Conservation (phyloP, 2,329 filamentous ascomycete species). For the Fusarium pseudograminearum region DNA sequence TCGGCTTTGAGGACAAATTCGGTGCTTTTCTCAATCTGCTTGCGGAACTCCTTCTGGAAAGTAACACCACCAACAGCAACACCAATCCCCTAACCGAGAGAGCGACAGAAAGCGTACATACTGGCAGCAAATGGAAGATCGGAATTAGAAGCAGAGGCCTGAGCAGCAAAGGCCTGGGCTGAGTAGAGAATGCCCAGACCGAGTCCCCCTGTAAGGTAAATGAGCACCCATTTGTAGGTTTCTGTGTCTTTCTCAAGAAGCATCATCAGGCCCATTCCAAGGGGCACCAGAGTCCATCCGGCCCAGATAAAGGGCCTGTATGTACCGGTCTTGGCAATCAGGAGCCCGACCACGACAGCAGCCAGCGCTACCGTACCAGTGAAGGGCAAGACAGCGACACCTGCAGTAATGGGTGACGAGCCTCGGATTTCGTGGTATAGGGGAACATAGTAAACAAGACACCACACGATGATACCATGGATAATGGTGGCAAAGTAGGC, state of each 20-base stretch:
- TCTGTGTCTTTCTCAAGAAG: slow-evolving; percentile 63
- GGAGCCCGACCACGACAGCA: slow-evolving; percentile 65
- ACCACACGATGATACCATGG: slow-evolving; percentile 43
- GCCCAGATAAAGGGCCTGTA: slow-evolving; percentile 72
- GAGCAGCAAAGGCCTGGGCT: slow-evolving; percentile 70
- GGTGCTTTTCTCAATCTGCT: slow-evolving; percentile 61
- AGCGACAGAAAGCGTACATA: slow-evolving; percentile 72
- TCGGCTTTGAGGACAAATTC: slow-evolving; percentile 57
- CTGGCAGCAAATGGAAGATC: slow-evolving; percentile 64
- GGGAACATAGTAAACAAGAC: slow-evolving; percentile 40
- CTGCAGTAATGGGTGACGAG: slow-evolving; percentile 48
- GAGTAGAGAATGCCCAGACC: slow-evolving; percentile 75
- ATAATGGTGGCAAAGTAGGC: slow-evolving; percentile 42
- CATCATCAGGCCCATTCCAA: slow-evolving; percentile 69
- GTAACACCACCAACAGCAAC: slow-evolving; percentile 75
- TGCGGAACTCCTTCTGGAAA: slow-evolving; percentile 74
- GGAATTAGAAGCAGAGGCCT: slow-evolving; percentile 61
- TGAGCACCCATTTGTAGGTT: slow-evolving; percentile 68
- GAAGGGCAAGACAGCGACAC: slow-evolving; percentile 67
- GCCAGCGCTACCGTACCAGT: slow-evolving; percentile 73
- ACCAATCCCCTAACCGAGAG: slow-evolving; percentile 73
- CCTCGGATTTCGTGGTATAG: slow-evolving; percentile 43
- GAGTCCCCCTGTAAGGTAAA: slow-evolving; percentile 70
- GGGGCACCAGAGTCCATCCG: slow-evolving; percentile 70
- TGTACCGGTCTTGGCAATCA: slow-evolving; percentile 67